Evolutionary conservation across 2,329 filamentous ascomycete genomes (phyloP).

Genomic region (Calonectria hawksworthii): DNA sequence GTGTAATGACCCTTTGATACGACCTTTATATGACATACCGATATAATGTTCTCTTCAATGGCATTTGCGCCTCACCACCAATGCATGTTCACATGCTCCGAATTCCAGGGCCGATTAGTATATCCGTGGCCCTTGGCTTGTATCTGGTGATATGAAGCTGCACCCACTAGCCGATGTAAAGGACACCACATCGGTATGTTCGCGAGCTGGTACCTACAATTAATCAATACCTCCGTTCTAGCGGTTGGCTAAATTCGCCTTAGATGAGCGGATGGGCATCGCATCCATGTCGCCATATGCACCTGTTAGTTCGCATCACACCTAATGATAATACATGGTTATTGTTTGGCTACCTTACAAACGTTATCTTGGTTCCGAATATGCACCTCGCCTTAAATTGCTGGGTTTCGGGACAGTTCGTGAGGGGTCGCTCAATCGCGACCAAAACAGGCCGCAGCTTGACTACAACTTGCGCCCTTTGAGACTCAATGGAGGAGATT

Average conservation of each 20-base stretch:
- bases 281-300: neutral
- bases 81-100: neutral
- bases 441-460: neutral
- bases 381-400: neutral
- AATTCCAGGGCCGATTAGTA: neutral
- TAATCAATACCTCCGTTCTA: neutral
- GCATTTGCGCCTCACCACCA: neutral
- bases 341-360: neutral
- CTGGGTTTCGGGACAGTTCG: neutral
- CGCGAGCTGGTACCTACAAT: neutral
- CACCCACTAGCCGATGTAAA: neutral
- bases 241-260: neutral
- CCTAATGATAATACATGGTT: neutral
- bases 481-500: neutral
- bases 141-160: neutral
- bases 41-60: neutral
- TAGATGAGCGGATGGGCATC: neutral
- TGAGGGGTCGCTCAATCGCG: neutral
- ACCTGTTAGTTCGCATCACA: neutral
- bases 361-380: neutral
- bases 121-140: neutral
- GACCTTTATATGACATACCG: neutral
- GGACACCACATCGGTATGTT: neutral
- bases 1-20: conserved; percentile 30
- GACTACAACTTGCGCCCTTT: neutral